Evolutionary conservation across 2,329 filamentous ascomycete species (phyloP), one percentile per base, ranked within the genome.

Genomic region (Fusarium acutatum): DNA sequence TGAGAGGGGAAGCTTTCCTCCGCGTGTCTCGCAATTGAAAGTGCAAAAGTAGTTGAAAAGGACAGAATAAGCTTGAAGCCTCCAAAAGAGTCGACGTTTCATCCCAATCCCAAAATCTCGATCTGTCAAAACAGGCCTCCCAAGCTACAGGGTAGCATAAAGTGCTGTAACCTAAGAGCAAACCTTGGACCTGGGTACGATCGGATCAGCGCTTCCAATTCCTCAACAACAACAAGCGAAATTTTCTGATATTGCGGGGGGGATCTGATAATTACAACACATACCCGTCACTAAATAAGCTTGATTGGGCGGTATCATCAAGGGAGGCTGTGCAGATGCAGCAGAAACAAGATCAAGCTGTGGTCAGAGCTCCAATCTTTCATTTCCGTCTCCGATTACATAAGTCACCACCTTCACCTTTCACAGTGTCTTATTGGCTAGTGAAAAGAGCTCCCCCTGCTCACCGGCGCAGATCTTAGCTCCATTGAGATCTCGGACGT

Each of bases 351-450:
- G 56, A 50, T 49, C 32, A 37, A 58, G 41, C 41, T 58, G 8
- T 37, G 56, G 56, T 58, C 41, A 50, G 56, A 50, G 56, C 56
- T 58, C 32, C 4, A 17, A 7, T 10, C 2, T 5, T 20, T 37
- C 32, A 58, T 50, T 50, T 58, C 56, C 56, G 56, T 50, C 41
- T 20, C 56, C 56, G 41, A 50, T 58, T 58, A 58, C 56, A 35
- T 58, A 58, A 58, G 6, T 5, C 3, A 18, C 0, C 2, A 24
- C 2, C 20, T 2, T 7, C 13, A 7, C 0, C 1, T 6, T 5
- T 2, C 0, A 0, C 3, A 1, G 5, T 1, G 1, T 28, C 2
- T 11, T 0, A 50, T 58, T 58, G 56, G 56, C 11, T 24, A 10
- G 0, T 0, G 0, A 34, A 35, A 5, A 30, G 7, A 35, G 34